Base-by-base conservation (phyloP, 1,284 basidiomycete species). In the Sanghuangporus baumii region DNA sequence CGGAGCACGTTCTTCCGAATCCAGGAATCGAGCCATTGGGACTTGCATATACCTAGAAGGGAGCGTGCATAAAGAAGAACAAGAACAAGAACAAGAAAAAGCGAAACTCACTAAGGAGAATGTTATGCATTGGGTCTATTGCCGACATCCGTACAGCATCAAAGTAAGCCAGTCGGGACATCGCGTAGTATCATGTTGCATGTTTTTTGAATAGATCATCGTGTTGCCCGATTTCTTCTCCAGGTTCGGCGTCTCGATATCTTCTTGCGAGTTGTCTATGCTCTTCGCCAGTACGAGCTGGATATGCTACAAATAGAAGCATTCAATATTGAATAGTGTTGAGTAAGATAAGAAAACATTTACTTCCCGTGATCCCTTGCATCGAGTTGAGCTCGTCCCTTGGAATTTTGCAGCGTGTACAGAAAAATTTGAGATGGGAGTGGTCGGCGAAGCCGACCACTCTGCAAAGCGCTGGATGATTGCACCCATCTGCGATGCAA, bases 111-210 rank as follows among this genome's bases (percentile, higher is more conserved):
- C 66, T 66, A 9, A 65, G 60, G 14, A 67, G 58, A 11, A 65
- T 41, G 47, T 65, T 66, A 60, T 67, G 66, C 66, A 67, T 67
- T 3, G 64, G 52, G 46, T 66, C 63, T 16, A 67, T 59, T 3
- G 66, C 51, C 3, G 63, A 37, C 62, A 64, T 63, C 6, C 14
- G 37, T 7, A 57, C 34, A 2, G 66, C 55, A 50, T 67, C 66
- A 55, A 67, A 67, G 50, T 67, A 66, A 0, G 43, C 40, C n/a
- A 66, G 55, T 1, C 65, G 46, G 11, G 57, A 40, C 9, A 66
- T 37, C 23, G 51, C 64, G 38, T 55, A 65, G 16, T 55, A 65
- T 4, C 43, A 12, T 7, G 43, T 14, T 3, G 6, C 43, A 12
- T 46, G 6, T 46, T 14, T 46, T 12, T 46, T 46, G 43, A 46